Base-by-base conservation (phyloP, 1,284 basidiomycete genomes). In the Apiotrichum domesticum region DNA sequence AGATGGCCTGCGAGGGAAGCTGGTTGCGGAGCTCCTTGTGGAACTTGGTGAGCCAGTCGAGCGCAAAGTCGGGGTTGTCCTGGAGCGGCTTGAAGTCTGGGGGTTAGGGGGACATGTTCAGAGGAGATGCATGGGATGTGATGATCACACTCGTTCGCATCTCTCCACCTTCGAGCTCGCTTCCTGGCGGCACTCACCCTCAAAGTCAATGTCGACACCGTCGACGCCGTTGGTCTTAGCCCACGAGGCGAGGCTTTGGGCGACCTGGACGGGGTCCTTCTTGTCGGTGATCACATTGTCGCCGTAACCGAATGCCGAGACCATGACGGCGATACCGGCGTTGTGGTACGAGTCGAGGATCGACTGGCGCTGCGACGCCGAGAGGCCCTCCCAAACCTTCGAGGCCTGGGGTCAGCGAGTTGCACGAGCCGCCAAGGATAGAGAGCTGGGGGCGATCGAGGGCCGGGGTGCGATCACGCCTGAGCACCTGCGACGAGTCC, bases 121-220 rank as follows among this genome's bases (percentile, higher is more conserved):
- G 37, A 29, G 29, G 29, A 29, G 29, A 29, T 29, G 29, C 29
- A 29, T 29, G 29, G 3, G 29, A 29, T 29, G 29, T 3, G 29
- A 29, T 29, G 2, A 29, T 29, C 29, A 29, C 2, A 3, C 29
- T 29, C 29, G 29, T 29, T 29, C 29, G 3, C 29, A 29, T 29
- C 29, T 29, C 29, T 29, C 29, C 29, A 29, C 29, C 29, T 29
- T 29, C 29, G 29, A 29, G 29, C 29, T 29, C 29, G 29, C 29
- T 29, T 29, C 29, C 29, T 39, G 10, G 9, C 6, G 14, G 6
- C 32, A 46, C 56, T 39, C 48, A 62, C 62, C 70, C 66, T 79
- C 80, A 58, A 77, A 79, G 62, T 81, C 79, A 56, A 81, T 75
- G 55, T 81, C 80, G n/a, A 80, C 78, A 43, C 80, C 80, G 60